Conservation (phyloP, 305 asterid genomes). For the Galium porrigens region DNA sequence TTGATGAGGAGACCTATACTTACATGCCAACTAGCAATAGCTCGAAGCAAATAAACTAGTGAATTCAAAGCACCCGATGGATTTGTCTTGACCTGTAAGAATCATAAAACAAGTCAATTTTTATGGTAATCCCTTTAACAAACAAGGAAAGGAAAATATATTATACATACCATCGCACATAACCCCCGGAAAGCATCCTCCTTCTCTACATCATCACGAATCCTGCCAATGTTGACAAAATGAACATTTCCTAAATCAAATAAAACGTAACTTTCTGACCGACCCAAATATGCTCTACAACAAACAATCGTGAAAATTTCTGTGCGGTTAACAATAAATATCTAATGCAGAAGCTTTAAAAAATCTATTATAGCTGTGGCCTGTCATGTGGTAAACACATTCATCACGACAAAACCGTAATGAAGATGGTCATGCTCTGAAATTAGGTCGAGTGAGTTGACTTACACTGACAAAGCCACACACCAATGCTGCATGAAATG, state of each 20-base stretch:
- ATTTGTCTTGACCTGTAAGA: conserved; percentile 65
- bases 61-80: conserved; percentile 83
- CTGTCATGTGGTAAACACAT: too few relatives aligned
- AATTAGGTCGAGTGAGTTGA: conserved; percentile 7
- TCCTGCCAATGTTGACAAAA: conserved; percentile 35
- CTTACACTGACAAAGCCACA: conserved; percentile 85
- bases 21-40: conserved; percentile 95
- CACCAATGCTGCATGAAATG: conserved; percentile 99
- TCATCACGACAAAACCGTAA: neutral
- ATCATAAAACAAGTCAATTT: conserved; percentile 5
- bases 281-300: conserved; percentile 7
- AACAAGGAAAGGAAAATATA: neutral
- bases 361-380: too few relatives aligned
- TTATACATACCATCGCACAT: conserved; percentile 60
- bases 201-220: conserved; percentile 91
- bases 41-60: conserved; percentile 63
- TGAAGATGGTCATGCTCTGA: neutral
- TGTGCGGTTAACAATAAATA: neutral
- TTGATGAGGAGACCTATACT: conserved; percentile 14
- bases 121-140: neutral
- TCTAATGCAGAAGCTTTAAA: neutral
- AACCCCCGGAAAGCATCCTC: conserved; percentile 94
- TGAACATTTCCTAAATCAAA: neutral
- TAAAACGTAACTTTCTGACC: neutral
- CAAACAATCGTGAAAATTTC: neutral